These are phyloP conservation scores for Talaromyces sp. DNA, from an alignment of 2,329 filamentous ascomycete species.

Conservation along the genomic window DNA sequence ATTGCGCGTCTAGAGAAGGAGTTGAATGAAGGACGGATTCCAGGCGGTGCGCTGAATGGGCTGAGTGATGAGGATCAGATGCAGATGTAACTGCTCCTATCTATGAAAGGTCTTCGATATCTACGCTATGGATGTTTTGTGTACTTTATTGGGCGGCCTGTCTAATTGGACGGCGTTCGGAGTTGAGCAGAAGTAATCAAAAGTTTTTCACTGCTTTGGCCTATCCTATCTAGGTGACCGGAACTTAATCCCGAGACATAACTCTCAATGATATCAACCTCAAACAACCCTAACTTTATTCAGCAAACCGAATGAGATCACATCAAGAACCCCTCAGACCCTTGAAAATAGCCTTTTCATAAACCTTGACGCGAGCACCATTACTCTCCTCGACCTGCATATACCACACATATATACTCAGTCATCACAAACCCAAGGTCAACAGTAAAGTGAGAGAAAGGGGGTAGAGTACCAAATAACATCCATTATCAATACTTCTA, in stretches of 20 bases:
- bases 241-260: not conserved
- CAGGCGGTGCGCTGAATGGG: slow-evolving; percentile 55
- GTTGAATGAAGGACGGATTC: slow-evolving; percentile 82
- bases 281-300: not conserved
- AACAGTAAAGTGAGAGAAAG: not conserved
- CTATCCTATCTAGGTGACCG: not conserved
- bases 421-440: not conserved
- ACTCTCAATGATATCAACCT: not conserved
- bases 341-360: slow-evolving; percentile 18
- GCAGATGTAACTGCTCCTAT: slow-evolving; percentile 31
- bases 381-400: slow-evolving; percentile 10
- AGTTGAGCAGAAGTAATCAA: slow-evolving; percentile 17
- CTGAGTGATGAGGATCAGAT: slow-evolving; percentile 38
- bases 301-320: not conserved
- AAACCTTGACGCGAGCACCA: slow-evolving; percentile 15
- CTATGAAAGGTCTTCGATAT: not conserved
- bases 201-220: not conserved
- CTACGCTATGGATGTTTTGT: not conserved
- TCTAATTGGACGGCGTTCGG: slow-evolving; percentile 19
- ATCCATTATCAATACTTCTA: slow-evolving; percentile 12
- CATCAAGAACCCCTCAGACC: not conserved
- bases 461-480: slow-evolving; percentile 9
- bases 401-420: not conserved
- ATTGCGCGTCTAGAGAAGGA: slow-evolving; percentile 89
- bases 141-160: slow-evolving; percentile 10